Evolutionary conservation across 2,329 filamentous ascomycete species (phyloP), one percentile per base, ranked within the genome.

Genomic region (Fusarium gaditjirri): DNA sequence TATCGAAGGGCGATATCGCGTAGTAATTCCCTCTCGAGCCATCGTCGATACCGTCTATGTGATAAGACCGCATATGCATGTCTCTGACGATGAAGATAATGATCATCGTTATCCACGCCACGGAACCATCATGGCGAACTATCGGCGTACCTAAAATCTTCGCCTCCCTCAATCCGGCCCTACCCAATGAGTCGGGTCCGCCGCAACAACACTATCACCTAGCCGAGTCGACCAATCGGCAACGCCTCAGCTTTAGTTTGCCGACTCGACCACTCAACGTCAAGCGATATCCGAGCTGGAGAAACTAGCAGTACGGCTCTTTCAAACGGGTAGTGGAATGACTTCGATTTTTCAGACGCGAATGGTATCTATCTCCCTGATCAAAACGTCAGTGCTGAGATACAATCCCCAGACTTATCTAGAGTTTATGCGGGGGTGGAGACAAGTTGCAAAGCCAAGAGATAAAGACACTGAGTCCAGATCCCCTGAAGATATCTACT

Each of bases 161-260:
- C 16, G 12, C 14, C 31, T 42, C 23, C 49, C 29, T 43, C 43
- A 27, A 23, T 23, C 50, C 35, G 61, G 49, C 47, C 27, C 27
- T 23, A 41, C 47, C 65, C 33, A 47, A 54, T 31, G 17, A 29
- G 55, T 44, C 29, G 38, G 49, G 42, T 55, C 62, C n/a, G 41
- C 19, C n/a, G n/a, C 16, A 35, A 36, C n/a, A 8, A 29, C 27
- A 21, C 31, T 36, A 33, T 31, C 25, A 41, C 17, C 23, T 75
- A 61, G 64, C 73, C 73, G 72, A 61, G 13, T 12, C 3, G 17
- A 2, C 73, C 68, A 75, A 75, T 74, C 64, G 64, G 70, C 57
- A 23, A 50, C 29, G 13, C 42, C 14, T 19, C 2, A 53, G 49
- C 13, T 41, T 7, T 41, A 9, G 3, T 13, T 67, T 72, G 73